Percentiles rank a stretch among this genome's conserved stretches.
These are phyloP conservation scores for Eremochloa ophiuroides DNA, from an alignment of 176 grass and related monocot species.

Conservation along the genomic window DNA sequence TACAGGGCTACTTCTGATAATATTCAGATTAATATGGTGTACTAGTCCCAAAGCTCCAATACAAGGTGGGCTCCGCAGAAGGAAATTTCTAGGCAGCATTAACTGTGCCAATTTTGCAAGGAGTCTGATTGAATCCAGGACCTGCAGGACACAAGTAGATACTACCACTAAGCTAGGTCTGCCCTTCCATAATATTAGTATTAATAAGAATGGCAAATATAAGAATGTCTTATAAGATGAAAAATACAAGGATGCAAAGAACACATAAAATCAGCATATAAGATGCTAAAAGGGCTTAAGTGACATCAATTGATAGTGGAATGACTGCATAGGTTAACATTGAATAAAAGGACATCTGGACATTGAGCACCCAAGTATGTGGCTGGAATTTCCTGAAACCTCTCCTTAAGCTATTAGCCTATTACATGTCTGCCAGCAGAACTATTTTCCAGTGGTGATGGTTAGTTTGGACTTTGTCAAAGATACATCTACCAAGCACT, in stretches of 20 bases:
- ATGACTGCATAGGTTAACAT: background rate
- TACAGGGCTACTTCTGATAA: background rate
- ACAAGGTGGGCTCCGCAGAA: background rate
- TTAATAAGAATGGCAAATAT: background rate
- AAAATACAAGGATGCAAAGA: background rate
- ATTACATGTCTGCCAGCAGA: background rate
- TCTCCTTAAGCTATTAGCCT: background rate
- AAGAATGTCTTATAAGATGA: background rate
- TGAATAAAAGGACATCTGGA: background rate
- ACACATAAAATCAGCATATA: background rate
- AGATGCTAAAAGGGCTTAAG: background rate
- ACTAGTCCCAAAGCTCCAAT: background rate
- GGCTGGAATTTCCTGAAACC: background rate
- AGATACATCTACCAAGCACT: background rate
- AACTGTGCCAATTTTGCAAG: background rate
- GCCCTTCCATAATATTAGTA: background rate
- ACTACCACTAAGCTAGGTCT: background rate
- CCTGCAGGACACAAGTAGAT: background rate
- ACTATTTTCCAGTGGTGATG: background rate
- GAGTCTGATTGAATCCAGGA: background rate
- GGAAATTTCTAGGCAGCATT: background rate
- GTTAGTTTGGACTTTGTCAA: background rate
- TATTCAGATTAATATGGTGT: background rate
- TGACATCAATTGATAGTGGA: background rate
- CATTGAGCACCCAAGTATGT: background rate